Conservation (phyloP, 352 stramenopile species). For the Phytophthora multivora region DNA sequence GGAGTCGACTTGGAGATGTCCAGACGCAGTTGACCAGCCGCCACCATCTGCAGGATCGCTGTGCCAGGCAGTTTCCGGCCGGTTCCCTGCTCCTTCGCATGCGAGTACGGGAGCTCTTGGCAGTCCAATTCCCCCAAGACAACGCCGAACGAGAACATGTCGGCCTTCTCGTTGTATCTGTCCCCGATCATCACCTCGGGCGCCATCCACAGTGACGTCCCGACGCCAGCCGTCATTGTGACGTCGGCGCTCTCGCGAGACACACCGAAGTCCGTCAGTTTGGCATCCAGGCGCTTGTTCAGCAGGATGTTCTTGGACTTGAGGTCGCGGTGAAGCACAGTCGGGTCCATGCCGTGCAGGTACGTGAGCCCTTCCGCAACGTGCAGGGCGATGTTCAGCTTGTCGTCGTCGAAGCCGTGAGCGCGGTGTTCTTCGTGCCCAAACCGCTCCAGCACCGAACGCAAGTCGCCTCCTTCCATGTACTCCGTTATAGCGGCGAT, state of each 20-base stretch:
- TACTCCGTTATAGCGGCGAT: conserved; percentile 45
- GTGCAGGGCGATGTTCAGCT: conserved; percentile 47
- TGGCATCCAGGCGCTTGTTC: conserved; percentile 36
- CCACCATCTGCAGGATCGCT: conserved; percentile 48
- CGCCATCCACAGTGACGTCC: conserved; percentile 49
- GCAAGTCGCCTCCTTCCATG: conserved; percentile 53
- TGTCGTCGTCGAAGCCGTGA: conserved; percentile 41
- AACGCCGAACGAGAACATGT: conserved; percentile 57
- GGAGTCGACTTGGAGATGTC: conserved; percentile 39
- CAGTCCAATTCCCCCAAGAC: conserved; percentile 40
- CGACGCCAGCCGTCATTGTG: conserved; percentile 53
- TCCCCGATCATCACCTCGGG: conserved; percentile 54
- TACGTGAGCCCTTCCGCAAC: conserved; percentile 44
- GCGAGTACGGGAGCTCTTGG: conserved; percentile 38
- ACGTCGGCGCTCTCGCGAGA: conserved; percentile 42
- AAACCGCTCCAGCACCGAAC: conserved; percentile 40
- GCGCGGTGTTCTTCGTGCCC: conserved; percentile 34
- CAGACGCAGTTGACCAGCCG: conserved; percentile 38
- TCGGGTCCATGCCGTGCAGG: conserved; percentile 43
- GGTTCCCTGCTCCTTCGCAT: conserved; percentile 28
- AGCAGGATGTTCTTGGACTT: conserved; percentile 52
- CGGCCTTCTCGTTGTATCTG: conserved; percentile 45
- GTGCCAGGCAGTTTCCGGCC: conserved; percentile 35
- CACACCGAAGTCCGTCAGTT: conserved; percentile 53
- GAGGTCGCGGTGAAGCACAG: conserved; percentile 41